These are phyloP conservation scores for Pythium diclinum DNA, from an alignment of 352 stramenopile species.

Conservation along the genomic window DNA sequence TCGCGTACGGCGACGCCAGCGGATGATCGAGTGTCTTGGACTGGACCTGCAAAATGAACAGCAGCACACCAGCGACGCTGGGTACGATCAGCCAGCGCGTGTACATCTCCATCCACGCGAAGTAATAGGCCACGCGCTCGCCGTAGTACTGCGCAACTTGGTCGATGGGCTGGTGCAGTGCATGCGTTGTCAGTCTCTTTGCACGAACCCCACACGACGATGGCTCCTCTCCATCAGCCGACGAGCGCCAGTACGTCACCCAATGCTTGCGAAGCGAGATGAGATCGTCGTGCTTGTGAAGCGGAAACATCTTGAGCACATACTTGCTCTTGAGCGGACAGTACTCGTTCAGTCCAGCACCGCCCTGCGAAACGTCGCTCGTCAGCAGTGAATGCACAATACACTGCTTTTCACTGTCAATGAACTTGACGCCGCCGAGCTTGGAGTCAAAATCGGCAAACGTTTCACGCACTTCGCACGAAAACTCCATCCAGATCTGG, in stretches of 20 bases:
- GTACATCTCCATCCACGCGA: conserved; percentile 92
- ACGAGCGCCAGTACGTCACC: conserved; percentile 77
- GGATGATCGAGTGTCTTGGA: conserved; percentile 74
- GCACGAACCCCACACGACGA: not conserved
- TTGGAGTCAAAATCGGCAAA: conserved; percentile 63
- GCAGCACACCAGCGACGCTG: conserved; percentile 57
- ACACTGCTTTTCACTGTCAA: conserved; percentile 81
- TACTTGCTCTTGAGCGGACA: conserved; percentile 57
- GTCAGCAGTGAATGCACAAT: conserved; percentile 74
- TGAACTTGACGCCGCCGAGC: conserved; percentile 45
- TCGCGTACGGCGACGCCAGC: conserved; percentile 68
- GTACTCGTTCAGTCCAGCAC: conserved; percentile 70
- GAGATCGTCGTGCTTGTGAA: conserved; percentile 85
- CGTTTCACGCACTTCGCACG: conserved; percentile 57
- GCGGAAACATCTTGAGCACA: conserved; percentile 84
- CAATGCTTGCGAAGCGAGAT: conserved; percentile 53
- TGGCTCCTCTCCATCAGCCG: not conserved
- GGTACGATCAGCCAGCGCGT: conserved; percentile 86
- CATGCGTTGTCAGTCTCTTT: conserved; percentile 26
- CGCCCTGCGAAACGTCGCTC: conserved; percentile 25
- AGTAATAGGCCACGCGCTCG: conserved; percentile 91
- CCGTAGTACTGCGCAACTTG: conserved; percentile 89
- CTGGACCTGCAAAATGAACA: conserved; percentile 72
- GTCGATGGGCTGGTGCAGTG: conserved; percentile 79
- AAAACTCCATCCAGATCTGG: conserved; percentile 80